Base-by-base conservation (phyloP, 2,329 filamentous ascomycete genomes). In the Rutstroemia sp. region DNA sequence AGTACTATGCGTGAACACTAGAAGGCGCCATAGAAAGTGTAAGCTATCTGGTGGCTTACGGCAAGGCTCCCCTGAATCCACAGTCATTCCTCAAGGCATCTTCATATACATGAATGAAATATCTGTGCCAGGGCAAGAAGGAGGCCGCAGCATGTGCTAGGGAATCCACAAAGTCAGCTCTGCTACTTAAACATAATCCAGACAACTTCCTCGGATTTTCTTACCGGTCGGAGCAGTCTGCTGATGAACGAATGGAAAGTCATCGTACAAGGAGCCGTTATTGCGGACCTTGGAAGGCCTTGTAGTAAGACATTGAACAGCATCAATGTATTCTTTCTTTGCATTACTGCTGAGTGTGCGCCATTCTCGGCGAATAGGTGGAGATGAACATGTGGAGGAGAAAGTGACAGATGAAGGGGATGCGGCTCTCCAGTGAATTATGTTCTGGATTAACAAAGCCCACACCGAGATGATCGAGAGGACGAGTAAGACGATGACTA, bases 111-210 rank as follows among this genome's bases (percentile, higher is more conserved):
- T 70, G 62, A 5, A 69, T 59, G 53, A 71, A 71, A 54, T 69
- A 71, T 16, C 70, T 60, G 53, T 73, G 70, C 70, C 70, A 72
- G 0, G 67, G 60, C 4, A 72, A 63, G 57, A 71, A 72, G 0
- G 64, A 52, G 0, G 69, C 65, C 8, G 63, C 61, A n/a, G 64
- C 58, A 48, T 72, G 70, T 21, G 42, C 42, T 45, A 45, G 9
- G 2, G 14, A 19, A 16, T 5, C 21, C 21, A 23, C 2, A 4
- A 23, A 23, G 21, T 23, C 21, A 23, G 21, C 21, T 23, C 21
- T 23, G 21, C 21, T 23, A 23, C 21, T 23, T 4, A 2, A 23
- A 23, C 4, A 23, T 23, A 23, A 23, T 23, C 21, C 21, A 23
- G 21, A 23, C 21, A 23, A 4, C 2, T 23, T 23, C 21, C 21